Evolutionary conservation across 257 asterid genomes (phyloP).

Genomic region (Lantana camara): DNA sequence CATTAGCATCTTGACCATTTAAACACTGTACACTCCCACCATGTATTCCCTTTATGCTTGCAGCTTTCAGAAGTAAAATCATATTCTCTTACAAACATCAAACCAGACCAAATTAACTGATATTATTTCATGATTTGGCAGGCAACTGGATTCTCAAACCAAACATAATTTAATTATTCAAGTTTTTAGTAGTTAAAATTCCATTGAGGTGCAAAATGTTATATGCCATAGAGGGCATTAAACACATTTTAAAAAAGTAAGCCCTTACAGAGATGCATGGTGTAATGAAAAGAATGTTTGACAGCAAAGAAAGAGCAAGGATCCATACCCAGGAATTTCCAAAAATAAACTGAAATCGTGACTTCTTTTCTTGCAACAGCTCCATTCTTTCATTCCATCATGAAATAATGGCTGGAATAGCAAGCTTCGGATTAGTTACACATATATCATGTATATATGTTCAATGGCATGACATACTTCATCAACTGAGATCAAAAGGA

Average conservation of each 20-base stretch:
- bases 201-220: neutral
- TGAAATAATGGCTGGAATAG: constrained; percentile 80
- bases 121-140: constrained; percentile 4
- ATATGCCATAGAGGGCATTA: constrained; percentile 1
- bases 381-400: constrained; percentile 97
- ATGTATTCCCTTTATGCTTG: constrained; percentile 23
- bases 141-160: constrained; percentile 6
- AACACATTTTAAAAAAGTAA: neutral
- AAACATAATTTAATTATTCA: too few species aligned
- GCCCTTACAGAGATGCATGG: neutral
- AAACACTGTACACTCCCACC: neutral
- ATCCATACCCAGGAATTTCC: constrained; percentile 69
- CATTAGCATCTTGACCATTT: neutral
- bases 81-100: constrained; percentile 19
- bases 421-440: constrained; percentile 16
- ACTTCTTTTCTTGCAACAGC: constrained; percentile 96
- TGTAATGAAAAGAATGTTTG: neutral
- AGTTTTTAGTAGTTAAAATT: too few species aligned
- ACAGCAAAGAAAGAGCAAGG: neutral
- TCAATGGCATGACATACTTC: neutral
- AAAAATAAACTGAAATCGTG: constrained; percentile 89
- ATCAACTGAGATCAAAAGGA: constrained; percentile 18
- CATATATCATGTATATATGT: neutral
- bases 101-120: neutral
- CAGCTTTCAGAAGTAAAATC: constrained; percentile 19